Base-by-base conservation (phyloP, 495 filamentous ascomycete genomes). In the Penicillium antarcticum region DNA sequence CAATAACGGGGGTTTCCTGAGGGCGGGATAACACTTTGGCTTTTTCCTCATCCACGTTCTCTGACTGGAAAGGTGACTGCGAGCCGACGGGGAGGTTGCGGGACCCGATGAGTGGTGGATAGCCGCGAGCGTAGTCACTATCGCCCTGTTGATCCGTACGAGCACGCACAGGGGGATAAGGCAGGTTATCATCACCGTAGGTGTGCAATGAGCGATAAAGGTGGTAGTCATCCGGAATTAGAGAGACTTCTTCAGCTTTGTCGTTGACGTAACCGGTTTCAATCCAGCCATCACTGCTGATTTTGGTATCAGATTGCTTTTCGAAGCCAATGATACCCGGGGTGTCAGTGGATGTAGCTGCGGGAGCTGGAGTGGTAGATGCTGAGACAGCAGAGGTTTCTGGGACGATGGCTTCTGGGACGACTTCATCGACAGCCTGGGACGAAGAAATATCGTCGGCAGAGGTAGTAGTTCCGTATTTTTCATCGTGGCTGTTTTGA, bases 61-160 rank as follows among this genome's bases (percentile, higher is more conserved):
- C 59, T 11, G 19, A n/a, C 9, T 32, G 4, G 23, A 64, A 61
- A 3, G 40, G 36, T 3, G 52, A 33, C 21, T 23, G 37, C 3
- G 18, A 17, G 13, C 41, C 49, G 26, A 45, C 51, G 16, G 67
- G 70, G 13, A 71, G 24, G 45, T 78, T 76, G 4, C 72, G 69
- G 31, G 69, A 56, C 4, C 73, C 74, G 14, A 72, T 57, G 19
- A 58, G 58, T 0, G 74, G 74, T 3, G 74, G 72, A 47, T 65
- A 76, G 0, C 74, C 71, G 43, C 68, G 66, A 11, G 66, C 56
- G 1, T 48, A 39, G 34, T 75, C 68, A 13, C 45, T 60, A n/a
- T 60, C 53, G 18, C 58, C 53, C 35, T 75, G 67, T 4, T 66
- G 48, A 3, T 55, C 26, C 0, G 63, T 60, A 18, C 63, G 68